A percentile compares a stretch with the other conserved stretches of the same genome.
These are phyloP conservation scores for Rhizopogon vinicolor DNA, from an alignment of 768 basidiomycete species.

Conservation along the genomic window DNA sequence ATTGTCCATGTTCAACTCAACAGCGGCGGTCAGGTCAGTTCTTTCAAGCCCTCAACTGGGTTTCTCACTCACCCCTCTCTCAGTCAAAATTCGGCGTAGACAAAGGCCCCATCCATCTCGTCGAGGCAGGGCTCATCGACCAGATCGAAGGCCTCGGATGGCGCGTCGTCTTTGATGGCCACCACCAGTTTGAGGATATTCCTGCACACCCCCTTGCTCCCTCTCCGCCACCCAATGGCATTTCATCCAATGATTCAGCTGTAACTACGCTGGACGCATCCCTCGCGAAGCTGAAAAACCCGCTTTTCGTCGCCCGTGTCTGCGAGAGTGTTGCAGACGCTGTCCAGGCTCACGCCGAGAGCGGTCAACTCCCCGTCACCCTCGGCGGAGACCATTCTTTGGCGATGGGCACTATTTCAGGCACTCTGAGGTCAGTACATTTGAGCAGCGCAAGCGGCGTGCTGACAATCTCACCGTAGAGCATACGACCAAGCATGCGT, in stretches of 20 bases:
- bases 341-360: slow-evolving; percentile 71
- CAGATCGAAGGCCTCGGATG: slow-evolving; percentile 82
- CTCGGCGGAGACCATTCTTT: slow-evolving; percentile 94
- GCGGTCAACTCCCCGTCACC: slow-evolving; percentile 82
- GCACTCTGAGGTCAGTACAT: slow-evolving; percentile 64
- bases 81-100: slow-evolving; percentile 82
- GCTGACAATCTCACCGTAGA: slow-evolving; percentile 30
- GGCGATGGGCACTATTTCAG: slow-evolving; percentile 94
- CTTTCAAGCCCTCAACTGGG: not conserved
- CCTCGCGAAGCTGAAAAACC: slow-evolving; percentile 88
- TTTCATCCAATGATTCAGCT: not conserved
- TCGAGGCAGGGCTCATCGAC: slow-evolving; percentile 77
- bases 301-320: slow-evolving; percentile 80
- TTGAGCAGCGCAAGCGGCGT: not conserved
- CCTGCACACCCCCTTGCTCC: slow-evolving; percentile 26
- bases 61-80: slow-evolving; percentile 6
- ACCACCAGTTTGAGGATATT: slow-evolving; percentile 84
- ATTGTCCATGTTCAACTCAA: slow-evolving; percentile 6
- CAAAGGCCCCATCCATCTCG: slow-evolving; percentile 66
- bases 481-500: slow-evolving; percentile 78
- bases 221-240: slow-evolving; percentile 35
- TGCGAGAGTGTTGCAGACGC: slow-evolving; percentile 71
- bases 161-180: slow-evolving; percentile 84
- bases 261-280: slow-evolving; percentile 40
- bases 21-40: slow-evolving; percentile 29